Evolutionary conservation across 2,329 filamentous ascomycete species (phyloP), one percentile per base, ranked within the genome.

Genomic region (Exophiala oligosperma): DNA sequence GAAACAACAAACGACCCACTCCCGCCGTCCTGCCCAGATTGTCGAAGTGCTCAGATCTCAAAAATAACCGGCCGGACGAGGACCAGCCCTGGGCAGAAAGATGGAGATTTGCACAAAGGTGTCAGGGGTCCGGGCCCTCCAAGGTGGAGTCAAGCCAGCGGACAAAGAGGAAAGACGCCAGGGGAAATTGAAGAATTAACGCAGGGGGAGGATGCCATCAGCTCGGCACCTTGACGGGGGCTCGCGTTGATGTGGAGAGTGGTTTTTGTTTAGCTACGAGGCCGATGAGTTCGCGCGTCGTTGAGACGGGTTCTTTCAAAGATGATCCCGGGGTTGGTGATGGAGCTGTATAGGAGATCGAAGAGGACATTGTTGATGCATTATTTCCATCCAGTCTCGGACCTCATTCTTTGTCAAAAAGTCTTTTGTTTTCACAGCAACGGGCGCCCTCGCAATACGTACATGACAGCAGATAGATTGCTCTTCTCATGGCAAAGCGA

Each of bases 1-100:
- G 59, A 61, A 61, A 61, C 59, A 61, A 56, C 52, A 56, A 56
- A 2, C 48, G 55, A n/a, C 32, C 59, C 55, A 59, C 55, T 32
- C 11, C 40, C 49, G 38, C 53, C 56, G 52, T 59, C 52, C 52
- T 53, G 50, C 26, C 52, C 59, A 61, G 59, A 61, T 61, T 61
- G 52, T 61, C 59, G 59, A 61, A 50, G 29, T 56, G 52, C 51
- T 49, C 48, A 48, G 55, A 61, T 61, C 59, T 56, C 59, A 47
- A 51, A 49, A 40, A 48, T 49, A 51, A 49, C 38, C 32, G 24
- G 57, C 52, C 53, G 49, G 29, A 50, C 48, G 46, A 44, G 49
- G 37, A 28, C 26, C 37, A 32, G 26, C 56, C 43, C 35, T 57
- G 54, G 24, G 8, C 28, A 38, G 11, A 38, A 29, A 48, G 44